Evolutionary conservation across 352 stramenopile species (phyloP).

Genomic region (Globisporangium alternatum): DNA sequence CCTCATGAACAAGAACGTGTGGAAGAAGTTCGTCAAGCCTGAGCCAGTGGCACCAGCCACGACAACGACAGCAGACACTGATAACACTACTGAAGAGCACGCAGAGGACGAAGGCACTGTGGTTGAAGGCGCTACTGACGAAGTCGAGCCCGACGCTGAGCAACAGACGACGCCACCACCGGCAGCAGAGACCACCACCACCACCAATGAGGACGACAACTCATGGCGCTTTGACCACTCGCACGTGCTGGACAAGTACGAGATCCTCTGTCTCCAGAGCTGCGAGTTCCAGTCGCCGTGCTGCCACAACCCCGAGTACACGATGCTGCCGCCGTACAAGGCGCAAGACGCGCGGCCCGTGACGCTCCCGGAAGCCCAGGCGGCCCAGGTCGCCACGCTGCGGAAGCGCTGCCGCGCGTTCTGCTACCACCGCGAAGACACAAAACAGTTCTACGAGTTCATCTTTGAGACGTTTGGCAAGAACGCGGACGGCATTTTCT

Average conservation of each 20-base stretch:
- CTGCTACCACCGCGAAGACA: constrained; percentile 37
- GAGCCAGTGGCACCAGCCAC: neutral
- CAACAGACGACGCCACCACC: neutral
- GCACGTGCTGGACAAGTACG: constrained; percentile 59
- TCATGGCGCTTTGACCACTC: constrained; percentile 28
- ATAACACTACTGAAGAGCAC: neutral
- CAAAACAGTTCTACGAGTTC: constrained; percentile 33
- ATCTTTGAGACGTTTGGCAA: constrained; percentile 23
- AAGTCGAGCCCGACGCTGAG: neutral
- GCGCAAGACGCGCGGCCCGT: constrained; percentile 14
- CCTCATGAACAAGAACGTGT: constrained; percentile 49
- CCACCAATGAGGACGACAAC: neutral
- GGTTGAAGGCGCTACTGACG: neutral
- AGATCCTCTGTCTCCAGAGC: constrained; percentile 51
- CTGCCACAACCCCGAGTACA: constrained; percentile 56
- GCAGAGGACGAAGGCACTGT: neutral
- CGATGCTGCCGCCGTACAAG: constrained; percentile 34
- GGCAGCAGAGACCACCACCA: constrained; percentile 1
- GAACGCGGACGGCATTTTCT: constrained; percentile 25
- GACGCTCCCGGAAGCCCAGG: constrained; percentile 18
- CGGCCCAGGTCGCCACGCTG: constrained; percentile 21
- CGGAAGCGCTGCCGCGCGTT: constrained; percentile 25
- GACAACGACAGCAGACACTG: neutral
- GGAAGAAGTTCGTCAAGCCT: constrained; percentile 34
- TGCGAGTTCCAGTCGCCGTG: constrained; percentile 61